Percentiles rank a stretch among this genome's conserved stretches.
phyloP scores from a whole-genome alignment of 257 asterid genomes.

The Solanum peruvianum region DNA sequence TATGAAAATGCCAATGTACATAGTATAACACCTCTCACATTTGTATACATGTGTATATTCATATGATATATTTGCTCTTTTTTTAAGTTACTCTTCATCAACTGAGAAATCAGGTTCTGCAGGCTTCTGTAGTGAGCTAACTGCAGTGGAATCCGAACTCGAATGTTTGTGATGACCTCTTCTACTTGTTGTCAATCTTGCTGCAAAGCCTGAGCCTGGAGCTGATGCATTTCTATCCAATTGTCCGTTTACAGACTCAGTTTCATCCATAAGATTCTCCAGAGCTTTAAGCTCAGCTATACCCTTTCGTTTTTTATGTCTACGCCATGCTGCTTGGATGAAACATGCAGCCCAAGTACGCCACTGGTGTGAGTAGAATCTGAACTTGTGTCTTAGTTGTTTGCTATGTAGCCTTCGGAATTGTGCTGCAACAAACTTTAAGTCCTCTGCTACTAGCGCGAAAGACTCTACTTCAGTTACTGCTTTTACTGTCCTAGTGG shows the following conservation, averaged over 20 bases:
- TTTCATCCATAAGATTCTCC: constrained; percentile 18
- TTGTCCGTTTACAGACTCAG: background rate
- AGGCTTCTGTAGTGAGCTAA: constrained; percentile 63
- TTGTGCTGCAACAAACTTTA: constrained; percentile 77
- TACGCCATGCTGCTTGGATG: constrained; percentile 84
- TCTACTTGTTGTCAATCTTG: constrained; percentile 47
- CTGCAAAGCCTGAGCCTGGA: constrained; percentile 25
- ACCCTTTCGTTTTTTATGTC: constrained; percentile 45
- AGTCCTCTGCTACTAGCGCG: constrained; percentile 73
- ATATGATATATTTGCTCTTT: background rate
- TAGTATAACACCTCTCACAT: background rate
- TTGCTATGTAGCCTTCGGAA: constrained; percentile 84
- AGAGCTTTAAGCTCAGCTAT: constrained; percentile 37
- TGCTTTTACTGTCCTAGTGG: constrained; percentile 85
- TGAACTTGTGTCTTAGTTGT: constrained; percentile 74
- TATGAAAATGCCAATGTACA: background rate
- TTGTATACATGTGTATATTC: background rate
- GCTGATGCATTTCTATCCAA: background rate
- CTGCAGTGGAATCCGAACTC: constrained; percentile 37
- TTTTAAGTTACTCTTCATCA: constrained; percentile 37
- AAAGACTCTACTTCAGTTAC: constrained; percentile 83
- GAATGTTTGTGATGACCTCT: constrained; percentile 37
- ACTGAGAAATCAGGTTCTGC: constrained; percentile 85
- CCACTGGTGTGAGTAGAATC: constrained; percentile 98
- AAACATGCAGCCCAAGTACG: constrained; percentile 88